These are phyloP conservation scores for Cladosporium halotolerans DNA, from an alignment of 2,329 filamentous ascomycete species.

Conservation along the genomic window DNA sequence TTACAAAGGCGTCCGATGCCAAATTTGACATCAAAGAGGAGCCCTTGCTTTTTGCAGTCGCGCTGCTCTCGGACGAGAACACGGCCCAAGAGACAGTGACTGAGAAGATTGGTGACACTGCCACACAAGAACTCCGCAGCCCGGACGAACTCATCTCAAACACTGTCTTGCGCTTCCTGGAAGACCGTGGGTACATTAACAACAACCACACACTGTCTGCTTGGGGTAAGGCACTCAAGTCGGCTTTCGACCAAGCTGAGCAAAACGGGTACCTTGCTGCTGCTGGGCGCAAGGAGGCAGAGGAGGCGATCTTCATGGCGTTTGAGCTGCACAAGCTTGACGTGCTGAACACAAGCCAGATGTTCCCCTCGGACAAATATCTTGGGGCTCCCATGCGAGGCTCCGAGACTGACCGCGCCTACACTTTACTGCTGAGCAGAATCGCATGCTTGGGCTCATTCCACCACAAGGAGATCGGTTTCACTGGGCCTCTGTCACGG, in stretches of 20 bases:
- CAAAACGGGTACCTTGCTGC: slow-evolving; percentile 44
- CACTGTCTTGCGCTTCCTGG: slow-evolving; percentile 80
- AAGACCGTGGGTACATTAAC: slow-evolving; percentile 80
- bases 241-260: slow-evolving; percentile 35
- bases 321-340: slow-evolving; percentile 79
- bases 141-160: slow-evolving; percentile 63
- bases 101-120: slow-evolving; percentile 32
- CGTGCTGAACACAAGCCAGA: slow-evolving; percentile 65
- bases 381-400: slow-evolving; percentile 55
- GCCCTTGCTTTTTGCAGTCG: slow-evolving; percentile 44
- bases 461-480: slow-evolving; percentile 77
- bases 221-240: slow-evolving; percentile 76
- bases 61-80: slow-evolving; percentile 60
- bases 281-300: slow-evolving; percentile 50
- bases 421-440: slow-evolving; percentile 76
- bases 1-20: background rate
- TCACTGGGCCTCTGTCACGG: slow-evolving; percentile 88
- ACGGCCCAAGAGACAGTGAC: slow-evolving; percentile 65
- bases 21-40: slow-evolving; percentile 17
- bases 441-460: slow-evolving; percentile 78
- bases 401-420: slow-evolving; percentile 63
- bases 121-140: slow-evolving; percentile 48
- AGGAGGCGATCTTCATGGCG: slow-evolving; percentile 74
- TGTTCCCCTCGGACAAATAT: slow-evolving; percentile 46
- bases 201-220: slow-evolving; percentile 70